Evolutionary conservation across 2,329 filamentous ascomycete species (phyloP), one percentile per base, ranked within the genome.

Genomic region (Epichloe uncinata): DNA sequence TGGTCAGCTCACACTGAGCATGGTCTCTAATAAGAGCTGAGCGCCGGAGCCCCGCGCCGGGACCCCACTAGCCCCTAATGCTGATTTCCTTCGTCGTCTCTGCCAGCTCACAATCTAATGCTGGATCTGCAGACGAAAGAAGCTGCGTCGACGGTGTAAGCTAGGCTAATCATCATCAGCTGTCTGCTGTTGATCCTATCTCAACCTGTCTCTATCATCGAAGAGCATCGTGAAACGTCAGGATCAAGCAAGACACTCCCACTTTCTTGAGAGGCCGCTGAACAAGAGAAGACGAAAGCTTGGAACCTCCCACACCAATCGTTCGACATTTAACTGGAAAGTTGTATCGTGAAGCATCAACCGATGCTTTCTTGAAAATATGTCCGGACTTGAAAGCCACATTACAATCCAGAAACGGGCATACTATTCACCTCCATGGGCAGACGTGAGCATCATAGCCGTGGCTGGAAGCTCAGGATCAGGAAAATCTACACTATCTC

Each of bases 381-480:
- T 65, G 63, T 58, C 59, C 35, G 57, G 58, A 43, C 55, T 65
- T 36, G 66, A 69, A 54, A 68, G 64, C 50, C 69, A 72, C 65
- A 65, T 70, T 55, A 73, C 74, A 15, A 69, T 81, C 44, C 71
- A 75, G 56, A 77, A 73, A 57, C 68, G 75, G 62, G 82, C 81
- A 55, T 85, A 89, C 59, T 98, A 97, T 69, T 85, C 84, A 54
- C 93, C 93, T 53, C 93, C 93, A 66, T 98, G 93, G 93, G 87
- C 86, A 47, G 86, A 97, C 68, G 82, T 95, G 58, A 91, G 87
- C 70, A 96, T 98, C 61, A 96, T 98, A 64, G 93, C 89, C 47
- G 85, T 98, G 59, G 91, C 93, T 56, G 93, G 93, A 37, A 93
- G 87, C 68, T 97, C 91, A 30, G 93, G 93, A 41, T 97, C 91